Percentiles rank a stretch among this genome's conserved stretches.
phyloP scores from a whole-genome alignment of 23 red algal genomes.

The Gracilaria domingensis region DNA sequence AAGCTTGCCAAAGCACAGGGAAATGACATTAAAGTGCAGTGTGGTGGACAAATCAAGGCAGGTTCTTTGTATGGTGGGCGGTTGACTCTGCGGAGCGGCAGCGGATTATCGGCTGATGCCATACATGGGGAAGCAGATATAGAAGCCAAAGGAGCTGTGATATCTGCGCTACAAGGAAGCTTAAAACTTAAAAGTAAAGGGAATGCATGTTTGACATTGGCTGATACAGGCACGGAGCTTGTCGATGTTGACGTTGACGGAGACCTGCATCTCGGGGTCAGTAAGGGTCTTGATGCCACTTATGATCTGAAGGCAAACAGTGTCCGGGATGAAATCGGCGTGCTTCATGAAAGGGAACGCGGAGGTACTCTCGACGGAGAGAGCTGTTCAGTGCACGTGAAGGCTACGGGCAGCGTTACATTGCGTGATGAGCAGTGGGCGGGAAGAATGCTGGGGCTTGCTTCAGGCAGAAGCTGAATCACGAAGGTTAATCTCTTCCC shows the following conservation, averaged over 20 bases:
- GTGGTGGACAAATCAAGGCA: background rate
- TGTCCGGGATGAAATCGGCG: slow-evolving; percentile 1
- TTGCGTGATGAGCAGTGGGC: slow-evolving; percentile 42
- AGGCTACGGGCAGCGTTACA: background rate
- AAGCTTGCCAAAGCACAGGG: slow-evolving; percentile 20
- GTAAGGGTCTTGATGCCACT: background rate
- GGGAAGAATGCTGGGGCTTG: background rate
- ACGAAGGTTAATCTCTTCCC: too few species aligned
- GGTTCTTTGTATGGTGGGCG: slow-evolving; percentile 16
- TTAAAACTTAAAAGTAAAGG: slow-evolving; percentile 11
- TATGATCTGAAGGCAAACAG: slow-evolving; percentile 5
- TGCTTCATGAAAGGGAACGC: background rate
- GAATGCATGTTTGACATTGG: background rate
- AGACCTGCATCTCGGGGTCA: background rate
- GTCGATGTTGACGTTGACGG: slow-evolving; percentile 6
- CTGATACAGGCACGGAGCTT: slow-evolving; percentile 12
- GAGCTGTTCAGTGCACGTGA: background rate
- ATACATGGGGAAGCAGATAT: slow-evolving; percentile 35
- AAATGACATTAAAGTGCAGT: slow-evolving; percentile 34
- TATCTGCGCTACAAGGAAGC: slow-evolving; percentile 19
- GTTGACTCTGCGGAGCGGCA: background rate
- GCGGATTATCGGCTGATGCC: slow-evolving; percentile 5
- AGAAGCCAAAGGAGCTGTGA: slow-evolving; percentile 1
- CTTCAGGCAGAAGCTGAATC: background rate
- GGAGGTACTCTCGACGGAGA: background rate